phyloP scores from a whole-genome alignment of 2,329 filamentous ascomycete species.

The Colletotrichum sp. region DNA sequence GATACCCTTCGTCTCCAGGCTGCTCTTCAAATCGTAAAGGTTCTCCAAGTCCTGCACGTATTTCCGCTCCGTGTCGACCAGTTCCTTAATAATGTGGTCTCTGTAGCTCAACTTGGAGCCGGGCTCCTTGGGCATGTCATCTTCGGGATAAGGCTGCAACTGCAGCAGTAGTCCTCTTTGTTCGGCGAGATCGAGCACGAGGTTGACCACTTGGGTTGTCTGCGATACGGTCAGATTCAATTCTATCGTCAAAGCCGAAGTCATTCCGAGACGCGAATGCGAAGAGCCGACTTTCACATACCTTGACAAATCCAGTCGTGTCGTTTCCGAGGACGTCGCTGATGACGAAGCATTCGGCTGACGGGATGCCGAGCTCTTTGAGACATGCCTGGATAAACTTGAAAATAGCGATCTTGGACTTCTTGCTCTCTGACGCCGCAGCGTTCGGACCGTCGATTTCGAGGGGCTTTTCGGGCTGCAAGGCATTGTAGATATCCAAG shows the following conservation, averaged over 20 bases:
- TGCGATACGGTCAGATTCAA: slow-evolving; percentile 22
- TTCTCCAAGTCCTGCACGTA: slow-evolving; percentile 98
- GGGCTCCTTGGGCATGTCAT: slow-evolving; percentile 55
- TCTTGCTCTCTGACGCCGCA: slow-evolving; percentile 70
- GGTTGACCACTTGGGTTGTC: slow-evolving; percentile 90
- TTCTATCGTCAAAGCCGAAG: background rate
- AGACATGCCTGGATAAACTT: slow-evolving; percentile 92
- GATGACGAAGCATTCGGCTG: slow-evolving; percentile 88
- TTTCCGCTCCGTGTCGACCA: slow-evolving; percentile 94
- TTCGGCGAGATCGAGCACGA: slow-evolving; percentile 86
- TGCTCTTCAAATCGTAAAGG: slow-evolving; percentile 88
- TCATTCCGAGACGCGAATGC: background rate
- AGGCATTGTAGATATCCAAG: slow-evolving; percentile 85
- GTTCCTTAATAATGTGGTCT: slow-evolving; percentile 88
- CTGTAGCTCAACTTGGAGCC: slow-evolving; percentile 75
- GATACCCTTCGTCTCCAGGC: slow-evolving; percentile 84
- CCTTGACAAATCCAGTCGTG: slow-evolving; percentile 97
- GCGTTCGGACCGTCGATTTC: slow-evolving; percentile 66
- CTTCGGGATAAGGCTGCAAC: slow-evolving; percentile 62
- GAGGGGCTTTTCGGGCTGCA: slow-evolving; percentile 73
- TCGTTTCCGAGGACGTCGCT: slow-evolving; percentile 91
- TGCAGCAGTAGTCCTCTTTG: slow-evolving; percentile 75
- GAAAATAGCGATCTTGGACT: slow-evolving; percentile 86
- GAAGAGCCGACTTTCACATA: slow-evolving; percentile 38
- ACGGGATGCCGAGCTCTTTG: slow-evolving; percentile 78